Conservation (phyloP, 805 yeast genomes). For the Hemisphaericaspora nanyangensis region DNA sequence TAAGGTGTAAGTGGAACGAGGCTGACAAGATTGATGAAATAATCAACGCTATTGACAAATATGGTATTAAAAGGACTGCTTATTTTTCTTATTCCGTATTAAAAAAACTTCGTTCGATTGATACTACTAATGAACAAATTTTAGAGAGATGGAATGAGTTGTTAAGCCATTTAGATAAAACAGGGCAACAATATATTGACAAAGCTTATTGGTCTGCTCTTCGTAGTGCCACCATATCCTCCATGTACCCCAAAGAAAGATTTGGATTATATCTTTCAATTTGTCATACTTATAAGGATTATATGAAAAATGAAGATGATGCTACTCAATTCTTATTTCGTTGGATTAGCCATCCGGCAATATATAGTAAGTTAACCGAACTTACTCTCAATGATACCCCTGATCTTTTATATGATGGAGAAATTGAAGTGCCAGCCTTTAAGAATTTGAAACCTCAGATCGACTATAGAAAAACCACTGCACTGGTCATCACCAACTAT, state of each 20-base stretch:
- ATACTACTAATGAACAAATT: slow-evolving; percentile 48
- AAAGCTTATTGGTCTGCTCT: slow-evolving; percentile 84
- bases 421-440: no score
- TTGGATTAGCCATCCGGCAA: no score
- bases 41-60: slow-evolving; percentile 54
- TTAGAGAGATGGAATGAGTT: slow-evolving; percentile 53
- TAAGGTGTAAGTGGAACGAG: slow-evolving; percentile 67
- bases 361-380: no score
- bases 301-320: slow-evolving; percentile 37
- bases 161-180: slow-evolving; percentile 44
- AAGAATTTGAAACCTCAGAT: no score
- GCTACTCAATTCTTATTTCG: no score
- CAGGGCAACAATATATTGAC: slow-evolving; percentile 61
- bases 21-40: slow-evolving; percentile 61
- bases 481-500: no score
- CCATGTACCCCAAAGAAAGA: slow-evolving; percentile 41
- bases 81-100: slow-evolving; percentile 70
- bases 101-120: slow-evolving; percentile 68
- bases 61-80: slow-evolving; percentile 56
- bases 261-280: slow-evolving; percentile 51
- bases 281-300: slow-evolving; percentile 45
- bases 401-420: no score
- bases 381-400: no score
- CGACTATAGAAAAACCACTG: no score
- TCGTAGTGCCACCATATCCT: slow-evolving; percentile 64